Percentiles rank a stretch among this genome's conserved stretches.
phyloP scores from a whole-genome alignment of 2,329 filamentous ascomycete species.

The Clarireedia paspali region DNA sequence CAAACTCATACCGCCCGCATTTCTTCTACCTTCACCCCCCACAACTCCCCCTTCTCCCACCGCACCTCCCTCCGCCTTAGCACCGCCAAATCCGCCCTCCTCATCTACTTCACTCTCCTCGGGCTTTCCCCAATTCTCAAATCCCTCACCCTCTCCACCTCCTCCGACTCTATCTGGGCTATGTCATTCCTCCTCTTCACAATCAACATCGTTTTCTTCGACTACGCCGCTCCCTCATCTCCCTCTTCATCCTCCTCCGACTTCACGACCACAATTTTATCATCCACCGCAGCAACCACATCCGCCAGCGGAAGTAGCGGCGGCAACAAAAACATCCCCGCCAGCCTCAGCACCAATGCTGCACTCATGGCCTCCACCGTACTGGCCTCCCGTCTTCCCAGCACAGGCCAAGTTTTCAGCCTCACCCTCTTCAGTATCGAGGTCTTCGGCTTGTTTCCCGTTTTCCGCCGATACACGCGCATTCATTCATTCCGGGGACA shows the following conservation, averaged over 20 bases:
- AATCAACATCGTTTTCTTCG: slow-evolving; percentile 97
- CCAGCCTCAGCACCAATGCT: slow-evolving; percentile 81
- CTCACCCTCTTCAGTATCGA: slow-evolving; percentile 95
- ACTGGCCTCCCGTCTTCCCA: slow-evolving; percentile 79
- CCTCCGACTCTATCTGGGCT: slow-evolving; percentile 93
- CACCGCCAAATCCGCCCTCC: slow-evolving; percentile 83
- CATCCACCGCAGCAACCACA: neutral
- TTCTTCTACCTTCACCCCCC: neutral
- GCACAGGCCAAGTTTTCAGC: slow-evolving; percentile 89
- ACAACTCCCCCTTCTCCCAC: slow-evolving; percentile 22
- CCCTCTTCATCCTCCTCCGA: slow-evolving; percentile 43
- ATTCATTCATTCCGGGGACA: slow-evolving; percentile 79
- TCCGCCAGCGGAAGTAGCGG: neutral
- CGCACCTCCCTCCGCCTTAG: slow-evolving; percentile 57
- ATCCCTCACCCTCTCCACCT: slow-evolving; percentile 88
- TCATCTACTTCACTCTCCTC: slow-evolving; percentile 89
- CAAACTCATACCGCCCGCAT: slow-evolving; percentile 45
- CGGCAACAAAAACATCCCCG: slow-evolving; percentile 33
- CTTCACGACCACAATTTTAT: neutral
- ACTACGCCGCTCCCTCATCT: slow-evolving; percentile 59
- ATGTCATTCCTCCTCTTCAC: slow-evolving; percentile 88
- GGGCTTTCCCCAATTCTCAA: slow-evolving; percentile 93
- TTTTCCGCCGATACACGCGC: slow-evolving; percentile 83
- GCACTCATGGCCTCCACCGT: slow-evolving; percentile 95
- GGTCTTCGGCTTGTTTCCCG: slow-evolving; percentile 95